Conservation (phyloP, 331 rosid genomes). For the Erythrophleum ivorense region DNA sequence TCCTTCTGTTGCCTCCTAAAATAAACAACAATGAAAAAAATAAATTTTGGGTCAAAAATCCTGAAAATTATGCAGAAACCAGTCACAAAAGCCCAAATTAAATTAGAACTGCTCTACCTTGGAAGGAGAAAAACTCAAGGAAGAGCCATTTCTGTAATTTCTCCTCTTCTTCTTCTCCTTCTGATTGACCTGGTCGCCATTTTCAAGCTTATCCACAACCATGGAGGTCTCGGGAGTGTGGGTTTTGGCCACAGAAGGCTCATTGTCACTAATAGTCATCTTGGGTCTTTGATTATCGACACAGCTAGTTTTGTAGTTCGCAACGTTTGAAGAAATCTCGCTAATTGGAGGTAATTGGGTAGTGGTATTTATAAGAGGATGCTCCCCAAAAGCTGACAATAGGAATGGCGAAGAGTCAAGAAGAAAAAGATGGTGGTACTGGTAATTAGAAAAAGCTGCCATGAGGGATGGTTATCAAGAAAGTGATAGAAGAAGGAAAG, state of each 20-base stretch:
- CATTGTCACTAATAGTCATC: slow-evolving; percentile 43
- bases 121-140: slow-evolving; percentile 49
- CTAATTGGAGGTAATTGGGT: not conserved
- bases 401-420: slow-evolving; percentile 46
- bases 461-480: slow-evolving; percentile 40
- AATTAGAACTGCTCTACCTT: slow-evolving; percentile 45
- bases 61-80: not conserved
- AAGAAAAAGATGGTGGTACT: slow-evolving; percentile 45
- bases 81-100: not conserved
- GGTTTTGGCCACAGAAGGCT: slow-evolving; percentile 49
- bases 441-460: slow-evolving; percentile 71
- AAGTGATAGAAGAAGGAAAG: slow-evolving; percentile 44
- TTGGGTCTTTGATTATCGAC: slow-evolving; percentile 47
- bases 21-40: not conserved
- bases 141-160: slow-evolving; percentile 44
- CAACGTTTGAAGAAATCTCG: not conserved
- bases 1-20: not conserved
- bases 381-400: slow-evolving; percentile 24
- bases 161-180: slow-evolving; percentile 58
- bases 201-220: slow-evolving; percentile 68
- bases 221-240: slow-evolving; percentile 60
- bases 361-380: slow-evolving; percentile 14
- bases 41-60: not conserved
- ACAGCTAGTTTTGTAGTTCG: slow-evolving; percentile 46
- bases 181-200: slow-evolving; percentile 58